Evolutionary conservation across 2,329 filamentous ascomycete species (phyloP), one percentile per base, ranked within the genome.

Genomic region (Blastomyces silverae): DNA sequence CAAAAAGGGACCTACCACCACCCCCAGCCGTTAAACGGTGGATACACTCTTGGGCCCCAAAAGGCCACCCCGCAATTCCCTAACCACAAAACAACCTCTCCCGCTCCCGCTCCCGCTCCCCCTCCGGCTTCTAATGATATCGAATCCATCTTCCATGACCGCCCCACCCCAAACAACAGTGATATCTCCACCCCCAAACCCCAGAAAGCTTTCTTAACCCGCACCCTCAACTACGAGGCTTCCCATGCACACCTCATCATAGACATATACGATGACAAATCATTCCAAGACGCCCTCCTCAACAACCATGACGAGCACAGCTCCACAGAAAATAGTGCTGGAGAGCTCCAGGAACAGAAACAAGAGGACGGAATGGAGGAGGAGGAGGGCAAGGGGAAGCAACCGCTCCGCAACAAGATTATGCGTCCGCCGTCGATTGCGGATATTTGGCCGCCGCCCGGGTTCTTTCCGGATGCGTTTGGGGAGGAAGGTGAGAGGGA

Each of bases 91-190:
- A n/a, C n/a, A n/a, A n/a, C n/a, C n/a, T 4, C 59, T 31, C 39
- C n/a, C n/a, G 4, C 48, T 22, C n/a, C 58, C 17, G 42, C 61
- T 25, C 50, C 25, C 11, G 11, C 62, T 1, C 65, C 66, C 11
- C 6, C 64, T 1, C 65, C 66, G 15, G 67, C 69, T 11, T 62
- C 64, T 2, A 68, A 73, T 50, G 76, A 79, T 44, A 70, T 80
- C 20, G 78, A 80, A 64, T 76, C 77, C 8, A 77, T 80, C 39
- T 80, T 80, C 68, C 76, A 79, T 65, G 78, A 80, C 55, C 72
- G 80, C 58, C 78, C 78, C 44, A 77, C 80, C 69, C 73, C 80
- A 7, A 78, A 79, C 65, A 79, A 77, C 5, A 79, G 76, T 34
- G 77, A 79, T 63, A 57, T 72, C 75, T 48, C 42, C 56, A 59